phyloP scores from a whole-genome alignment of 495 filamentous ascomycete species.

The Penicillium egyptiacum region DNA sequence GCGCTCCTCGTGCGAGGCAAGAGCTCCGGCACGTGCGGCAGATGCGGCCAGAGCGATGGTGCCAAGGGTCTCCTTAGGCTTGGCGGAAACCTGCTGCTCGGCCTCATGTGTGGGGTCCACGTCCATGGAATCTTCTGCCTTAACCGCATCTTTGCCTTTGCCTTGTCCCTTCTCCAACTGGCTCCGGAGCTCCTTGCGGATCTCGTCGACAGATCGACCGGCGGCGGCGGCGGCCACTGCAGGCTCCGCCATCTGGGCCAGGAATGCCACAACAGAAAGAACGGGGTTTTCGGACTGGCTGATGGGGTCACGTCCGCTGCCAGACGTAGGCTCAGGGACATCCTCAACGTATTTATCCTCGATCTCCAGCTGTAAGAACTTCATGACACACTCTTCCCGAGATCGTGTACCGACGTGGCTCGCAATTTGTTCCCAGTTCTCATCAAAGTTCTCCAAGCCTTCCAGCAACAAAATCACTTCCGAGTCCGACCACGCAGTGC shows the following conservation, averaged over 20 bases:
- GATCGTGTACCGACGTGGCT: slow-evolving; percentile 88
- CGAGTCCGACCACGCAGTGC: slow-evolving; percentile 85
- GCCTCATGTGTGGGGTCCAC: slow-evolving; percentile 49
- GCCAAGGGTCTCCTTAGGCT: slow-evolving; percentile 54
- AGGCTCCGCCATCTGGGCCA: slow-evolving; percentile 85
- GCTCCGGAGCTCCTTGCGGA: slow-evolving; percentile 70
- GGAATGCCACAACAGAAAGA: slow-evolving; percentile 89
- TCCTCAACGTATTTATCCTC: slow-evolving; percentile 86
- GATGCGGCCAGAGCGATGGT: slow-evolving; percentile 81
- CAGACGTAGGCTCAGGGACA: slow-evolving; percentile 62
- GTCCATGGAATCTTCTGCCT: slow-evolving; percentile 68
- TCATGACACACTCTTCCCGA: slow-evolving; percentile 93
- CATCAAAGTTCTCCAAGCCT: slow-evolving; percentile 85
- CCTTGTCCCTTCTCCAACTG: slow-evolving; percentile 64
- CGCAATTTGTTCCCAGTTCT: slow-evolving; percentile 91
- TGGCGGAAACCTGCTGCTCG: slow-evolving; percentile 25
- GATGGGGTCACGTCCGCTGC: slow-evolving; percentile 79
- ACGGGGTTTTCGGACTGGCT: slow-evolving; percentile 90
- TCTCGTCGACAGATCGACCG: slow-evolving; percentile 78
- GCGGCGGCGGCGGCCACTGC: slow-evolving; percentile 85
- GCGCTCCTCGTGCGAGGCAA: slow-evolving; percentile 93
- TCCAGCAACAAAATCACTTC: slow-evolving; percentile 85
- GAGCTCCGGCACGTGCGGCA: slow-evolving; percentile 79
- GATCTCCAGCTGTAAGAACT: slow-evolving; percentile 89
- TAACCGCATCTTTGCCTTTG: slow-evolving; percentile 59